Conservation (phyloP, 2,329 filamentous ascomycete species). For the Alternaria postmessia region DNA sequence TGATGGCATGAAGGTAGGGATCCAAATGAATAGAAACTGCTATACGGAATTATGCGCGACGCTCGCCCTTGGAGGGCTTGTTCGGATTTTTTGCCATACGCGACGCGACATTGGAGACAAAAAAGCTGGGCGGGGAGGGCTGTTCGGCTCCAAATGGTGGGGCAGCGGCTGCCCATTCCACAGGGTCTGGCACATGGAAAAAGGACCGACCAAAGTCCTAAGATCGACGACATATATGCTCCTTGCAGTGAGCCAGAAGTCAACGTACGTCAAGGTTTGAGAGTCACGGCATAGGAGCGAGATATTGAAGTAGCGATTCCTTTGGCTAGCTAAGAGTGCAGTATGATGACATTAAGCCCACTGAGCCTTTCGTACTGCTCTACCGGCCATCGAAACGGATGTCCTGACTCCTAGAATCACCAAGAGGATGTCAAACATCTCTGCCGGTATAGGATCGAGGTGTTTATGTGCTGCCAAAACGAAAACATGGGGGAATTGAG, state of each 20-base stretch:
- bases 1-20: not conserved
- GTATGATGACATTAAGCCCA: conserved; percentile 32
- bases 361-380: conserved; percentile 30
- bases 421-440: conserved; percentile 34
- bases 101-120: conserved; percentile 9
- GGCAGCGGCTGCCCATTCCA: conserved; percentile 19
- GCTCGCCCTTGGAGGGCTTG: conserved; percentile 6
- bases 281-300: conserved; percentile 2
- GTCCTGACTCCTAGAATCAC: conserved; percentile 30
- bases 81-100: conserved; percentile 4
- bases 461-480: conserved; percentile 41
- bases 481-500: conserved; percentile 46
- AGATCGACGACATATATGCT: conserved; percentile 8
- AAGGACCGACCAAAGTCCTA: conserved; percentile 14
- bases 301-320: conserved; percentile 37
- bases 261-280: not conserved
- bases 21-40: not conserved
- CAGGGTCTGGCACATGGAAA: conserved; percentile 19
- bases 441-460: conserved; percentile 32
- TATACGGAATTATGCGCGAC: not conserved
- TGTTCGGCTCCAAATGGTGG: conserved; percentile 20
- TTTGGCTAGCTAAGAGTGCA: conserved; percentile 45
- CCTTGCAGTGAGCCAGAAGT: not conserved
- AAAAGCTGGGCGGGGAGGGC: conserved; percentile 21
- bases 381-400: conserved; percentile 24